phyloP scores from a whole-genome alignment of 2,329 filamentous ascomycete species.

The Sporothrix dimorphospora region DNA sequence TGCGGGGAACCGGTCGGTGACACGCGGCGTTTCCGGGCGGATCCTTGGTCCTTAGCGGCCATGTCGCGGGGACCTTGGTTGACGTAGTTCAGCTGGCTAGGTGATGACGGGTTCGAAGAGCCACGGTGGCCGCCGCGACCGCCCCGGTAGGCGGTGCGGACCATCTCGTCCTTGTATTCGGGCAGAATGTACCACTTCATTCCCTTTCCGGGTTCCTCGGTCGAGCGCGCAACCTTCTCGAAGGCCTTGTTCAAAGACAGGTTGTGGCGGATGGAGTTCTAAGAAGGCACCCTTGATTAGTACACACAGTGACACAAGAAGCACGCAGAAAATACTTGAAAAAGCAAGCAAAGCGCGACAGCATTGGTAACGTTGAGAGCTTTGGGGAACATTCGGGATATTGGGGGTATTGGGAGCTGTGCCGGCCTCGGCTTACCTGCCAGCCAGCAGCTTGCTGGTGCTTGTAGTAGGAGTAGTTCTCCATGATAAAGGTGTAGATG shows the following conservation, averaged over 20 bases:
- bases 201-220: slow-evolving; percentile 94
- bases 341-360: background rate
- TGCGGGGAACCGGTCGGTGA: slow-evolving; percentile 60
- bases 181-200: slow-evolving; percentile 98
- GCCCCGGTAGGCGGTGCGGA: slow-evolving; percentile 68
- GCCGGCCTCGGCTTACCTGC: slow-evolving; percentile 66
- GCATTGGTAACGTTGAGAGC: background rate
- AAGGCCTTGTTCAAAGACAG: slow-evolving; percentile 93
- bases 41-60: slow-evolving; percentile 54
- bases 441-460: slow-evolving; percentile 77
- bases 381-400: background rate
- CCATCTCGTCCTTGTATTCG: slow-evolving; percentile 83
- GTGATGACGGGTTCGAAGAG: slow-evolving; percentile 72
- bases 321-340: background rate
- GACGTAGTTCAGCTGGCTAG: slow-evolving; percentile 63
- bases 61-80: slow-evolving; percentile 62
- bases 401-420: background rate
- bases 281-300: slow-evolving; percentile 40
- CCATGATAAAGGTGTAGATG: slow-evolving; percentile 92
- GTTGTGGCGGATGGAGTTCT: slow-evolving; percentile 96
- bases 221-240: slow-evolving; percentile 87
- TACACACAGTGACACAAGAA: slow-evolving; percentile 31
- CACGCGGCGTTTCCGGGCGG: slow-evolving; percentile 60
- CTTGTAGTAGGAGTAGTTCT: slow-evolving; percentile 90
- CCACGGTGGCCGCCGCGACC: slow-evolving; percentile 67